These are phyloP conservation scores for Rhizopogon rudus DNA, from an alignment of 768 basidiomycete species.

Conservation along the genomic window DNA sequence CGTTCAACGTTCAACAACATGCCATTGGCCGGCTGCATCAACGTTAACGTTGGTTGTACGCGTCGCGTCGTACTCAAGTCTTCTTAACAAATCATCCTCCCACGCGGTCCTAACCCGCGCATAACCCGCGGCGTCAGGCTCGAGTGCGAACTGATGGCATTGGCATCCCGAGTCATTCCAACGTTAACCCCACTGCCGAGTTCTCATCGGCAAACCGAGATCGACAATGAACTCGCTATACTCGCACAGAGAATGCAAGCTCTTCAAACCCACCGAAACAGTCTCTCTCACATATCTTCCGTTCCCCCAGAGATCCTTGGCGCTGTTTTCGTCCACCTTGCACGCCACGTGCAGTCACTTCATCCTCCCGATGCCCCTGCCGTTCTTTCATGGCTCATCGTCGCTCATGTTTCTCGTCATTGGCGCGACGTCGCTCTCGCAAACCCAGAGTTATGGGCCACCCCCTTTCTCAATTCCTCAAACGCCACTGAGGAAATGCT, in stretches of 20 bases:
- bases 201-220: neutral
- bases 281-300: slow-evolving; percentile 1
- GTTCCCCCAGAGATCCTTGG: slow-evolving; percentile 7
- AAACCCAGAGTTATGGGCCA: slow-evolving; percentile 36
- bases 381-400: neutral
- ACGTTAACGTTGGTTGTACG: no score
- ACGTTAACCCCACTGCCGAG: neutral
- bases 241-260: neutral
- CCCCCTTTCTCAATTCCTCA: slow-evolving; percentile 27
- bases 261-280: slow-evolving; percentile 4
- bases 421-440: slow-evolving; percentile 38
- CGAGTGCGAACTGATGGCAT: neutral
- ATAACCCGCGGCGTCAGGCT: no score
- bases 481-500: slow-evolving; percentile 40
- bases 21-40: no score
- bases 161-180: neutral
- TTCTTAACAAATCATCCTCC: no score
- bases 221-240: slow-evolving; percentile 1
- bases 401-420: slow-evolving; percentile 13
- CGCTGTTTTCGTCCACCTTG: neutral
- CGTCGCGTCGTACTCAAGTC: no score
- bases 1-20: no score
- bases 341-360: neutral
- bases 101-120: no score
- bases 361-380: no score